phyloP scores from a whole-genome alignment of 331 rosid genomes.

The Phaseolus coccineus region DNA sequence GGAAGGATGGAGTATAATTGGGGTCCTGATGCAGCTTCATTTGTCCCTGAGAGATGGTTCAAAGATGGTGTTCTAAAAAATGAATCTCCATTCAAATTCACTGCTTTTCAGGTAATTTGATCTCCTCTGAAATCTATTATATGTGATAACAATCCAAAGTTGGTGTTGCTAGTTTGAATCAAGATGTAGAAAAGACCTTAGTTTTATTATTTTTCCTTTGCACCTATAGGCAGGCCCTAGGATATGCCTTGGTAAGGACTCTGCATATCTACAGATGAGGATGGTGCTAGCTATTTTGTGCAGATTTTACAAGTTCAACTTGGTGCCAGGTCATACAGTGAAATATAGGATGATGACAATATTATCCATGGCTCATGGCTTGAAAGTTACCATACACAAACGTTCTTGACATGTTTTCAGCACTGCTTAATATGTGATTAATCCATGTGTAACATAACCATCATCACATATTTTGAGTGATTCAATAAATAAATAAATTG shows the following conservation, averaged over 20 bases:
- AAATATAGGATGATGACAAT: slow-evolving; percentile 93
- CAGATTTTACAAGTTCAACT: slow-evolving; percentile 79
- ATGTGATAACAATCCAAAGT: not conserved
- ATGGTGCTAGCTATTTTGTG: slow-evolving; percentile 85
- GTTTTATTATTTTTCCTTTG: not conserved
- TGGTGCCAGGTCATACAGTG: slow-evolving; percentile 76
- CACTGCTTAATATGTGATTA: not conserved
- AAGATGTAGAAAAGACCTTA: not conserved
- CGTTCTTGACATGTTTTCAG: slow-evolving; percentile 39
- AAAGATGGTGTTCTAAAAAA: slow-evolving; percentile 67
- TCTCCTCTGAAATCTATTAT: not conserved
- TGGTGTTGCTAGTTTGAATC: slow-evolving; percentile 3
- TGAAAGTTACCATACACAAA: slow-evolving; percentile 57
- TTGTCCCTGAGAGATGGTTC: slow-evolving; percentile 89
- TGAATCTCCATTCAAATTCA: slow-evolving; percentile 91
- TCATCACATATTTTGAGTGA: slow-evolving; percentile 6
- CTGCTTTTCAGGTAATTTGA: slow-evolving; percentile 80
- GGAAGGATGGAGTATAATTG: slow-evolving; percentile 95
- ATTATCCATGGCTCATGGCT: slow-evolving; percentile 87
- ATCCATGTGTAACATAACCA: not conserved
- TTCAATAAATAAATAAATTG: slow-evolving; percentile 5
- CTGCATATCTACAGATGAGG: slow-evolving; percentile 96
- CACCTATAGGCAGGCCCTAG: slow-evolving; percentile 86
- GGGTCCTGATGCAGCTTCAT: slow-evolving; percentile 86
- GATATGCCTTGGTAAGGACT: slow-evolving; percentile 94